phyloP scores from a whole-genome alignment of 2,329 filamentous ascomycete species.

The Aspergillus sp. region DNA sequence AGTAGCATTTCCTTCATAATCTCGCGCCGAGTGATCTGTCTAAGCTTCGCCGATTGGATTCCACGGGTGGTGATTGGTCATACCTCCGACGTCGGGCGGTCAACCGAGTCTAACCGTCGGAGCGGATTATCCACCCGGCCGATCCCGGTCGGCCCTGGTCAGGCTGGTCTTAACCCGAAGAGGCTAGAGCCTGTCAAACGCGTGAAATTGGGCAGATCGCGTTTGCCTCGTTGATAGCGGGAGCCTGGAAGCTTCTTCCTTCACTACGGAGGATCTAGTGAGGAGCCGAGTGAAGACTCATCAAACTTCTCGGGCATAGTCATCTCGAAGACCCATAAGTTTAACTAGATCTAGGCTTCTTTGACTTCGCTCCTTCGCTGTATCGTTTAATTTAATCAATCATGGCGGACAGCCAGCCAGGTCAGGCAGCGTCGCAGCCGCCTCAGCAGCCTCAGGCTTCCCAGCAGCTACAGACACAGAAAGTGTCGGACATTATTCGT shows the following conservation, averaged over 20 bases:
- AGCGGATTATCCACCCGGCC: constrained; percentile 15
- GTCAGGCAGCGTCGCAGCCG: constrained; percentile 20
- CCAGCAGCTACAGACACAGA: constrained; percentile 50
- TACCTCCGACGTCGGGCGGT: constrained; percentile 18
- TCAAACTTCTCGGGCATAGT: not conserved
- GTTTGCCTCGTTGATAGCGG: not conserved
- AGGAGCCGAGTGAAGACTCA: not conserved
- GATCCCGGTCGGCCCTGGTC: constrained; percentile 2
- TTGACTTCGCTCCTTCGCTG: not conserved
- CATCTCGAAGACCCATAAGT: not conserved
- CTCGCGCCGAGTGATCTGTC: not conserved
- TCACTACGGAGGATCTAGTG: not conserved
- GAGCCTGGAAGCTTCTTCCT: not conserved
- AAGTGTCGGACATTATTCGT: constrained; percentile 74
- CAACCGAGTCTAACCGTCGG: constrained; percentile 17
- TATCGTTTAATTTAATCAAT: constrained; percentile 1
- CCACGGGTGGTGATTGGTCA: constrained; percentile 3
- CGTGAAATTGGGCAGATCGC: constrained; percentile 12
- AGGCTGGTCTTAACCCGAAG: not conserved
- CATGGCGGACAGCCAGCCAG: constrained; percentile 32
- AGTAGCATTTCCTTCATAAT: not conserved
- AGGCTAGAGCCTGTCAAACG: constrained; percentile 8
- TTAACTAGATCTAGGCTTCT: not conserved
- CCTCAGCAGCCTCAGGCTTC: constrained; percentile 24
- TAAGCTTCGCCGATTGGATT: constrained; percentile 3